Base-by-base conservation (phyloP, 306 rosid species). In the Echinosophora koreensis region DNA sequence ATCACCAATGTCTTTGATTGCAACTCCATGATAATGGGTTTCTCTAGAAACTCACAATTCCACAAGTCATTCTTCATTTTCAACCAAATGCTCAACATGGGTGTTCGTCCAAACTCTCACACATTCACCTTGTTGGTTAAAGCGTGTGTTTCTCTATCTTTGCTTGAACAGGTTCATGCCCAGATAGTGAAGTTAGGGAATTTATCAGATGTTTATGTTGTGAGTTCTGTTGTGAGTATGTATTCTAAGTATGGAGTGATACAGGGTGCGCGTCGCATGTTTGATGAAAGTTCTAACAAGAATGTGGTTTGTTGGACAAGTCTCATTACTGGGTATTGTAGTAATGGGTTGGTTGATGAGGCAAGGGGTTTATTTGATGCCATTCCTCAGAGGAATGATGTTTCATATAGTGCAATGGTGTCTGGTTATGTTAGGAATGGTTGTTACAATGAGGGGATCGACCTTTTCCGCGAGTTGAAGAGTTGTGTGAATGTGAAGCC, bases 301-400 rank as follows among this genome's bases (percentile, higher is more conserved):
- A 84, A 81, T 14, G 83, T 84, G 18, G 88, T 74, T 49, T 81
- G 80, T 52, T 84, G 85, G 78, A 84, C 88, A 0, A 81, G 88
- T 38, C 74, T 84, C 4, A 34, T 84, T 1, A 77, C 66, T 17
- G 75, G 85, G 2, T 84, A 81, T 58, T 84, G 83, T 16, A 42
- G 8, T 18, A 72, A 77, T 22, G 85, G 88, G 15, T 46, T 84
- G 32, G 66, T 77, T 5, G 8, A 28, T 15, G 75, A 77, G 18
- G 88, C 85, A 1, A 82, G 81, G 17, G 30, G 15, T 7, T 49
- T 81, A 6, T 84, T 84, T 49, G 78, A 81, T 5, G 70, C 16
- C 3, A 66, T 81, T 18, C 85, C 85, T 7, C 7, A 34, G 0
- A 60, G 47, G 8, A 84, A 81, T 35, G 81, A 55, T 5, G 83